These are phyloP conservation scores for Mallotus repandus DNA, from an alignment of 441 rosid species.

Conservation along the genomic window DNA sequence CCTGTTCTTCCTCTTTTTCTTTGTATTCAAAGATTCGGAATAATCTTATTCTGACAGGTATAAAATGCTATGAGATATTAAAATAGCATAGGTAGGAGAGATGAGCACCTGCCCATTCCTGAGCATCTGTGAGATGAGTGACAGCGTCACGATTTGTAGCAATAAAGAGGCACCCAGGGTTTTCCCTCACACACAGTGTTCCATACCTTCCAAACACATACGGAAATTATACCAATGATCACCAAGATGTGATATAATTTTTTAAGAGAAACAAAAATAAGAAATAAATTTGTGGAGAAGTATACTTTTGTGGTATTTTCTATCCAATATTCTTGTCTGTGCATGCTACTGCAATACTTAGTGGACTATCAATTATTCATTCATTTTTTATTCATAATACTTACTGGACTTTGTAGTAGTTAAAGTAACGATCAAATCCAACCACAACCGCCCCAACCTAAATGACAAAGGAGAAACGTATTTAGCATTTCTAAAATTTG, in stretches of 20 bases:
- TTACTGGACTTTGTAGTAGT: slow-evolving; percentile 97
- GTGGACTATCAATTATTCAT: slow-evolving; percentile 46
- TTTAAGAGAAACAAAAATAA: slow-evolving; percentile 7
- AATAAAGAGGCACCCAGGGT: slow-evolving; percentile 89
- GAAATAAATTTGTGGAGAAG: neutral
- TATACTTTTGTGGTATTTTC: neutral
- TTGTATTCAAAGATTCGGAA: neutral
- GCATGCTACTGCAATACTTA: slow-evolving; percentile 33
- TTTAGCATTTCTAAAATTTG: slow-evolving; percentile 17
- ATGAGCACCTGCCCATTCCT: slow-evolving; percentile 90
- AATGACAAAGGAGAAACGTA: slow-evolving; percentile 23
- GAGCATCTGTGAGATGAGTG: slow-evolving; percentile 84
- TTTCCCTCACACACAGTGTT: slow-evolving; percentile 91
- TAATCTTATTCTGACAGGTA: slow-evolving; percentile 3
- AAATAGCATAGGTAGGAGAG: neutral
- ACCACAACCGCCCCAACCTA: slow-evolving; percentile 98
- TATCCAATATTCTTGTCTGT: neutral
- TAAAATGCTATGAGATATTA: neutral
- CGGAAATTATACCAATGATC: slow-evolving; percentile 14
- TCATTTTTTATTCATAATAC: slow-evolving; percentile 14
- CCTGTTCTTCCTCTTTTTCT: neutral
- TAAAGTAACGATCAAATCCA: slow-evolving; percentile 79
- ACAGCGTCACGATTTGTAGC: slow-evolving; percentile 92
- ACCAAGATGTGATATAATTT: neutral
- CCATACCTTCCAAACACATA: slow-evolving; percentile 58